Conservation (phyloP, 768 basidiomycete species). For the Leucogyrophana mollusca region DNA sequence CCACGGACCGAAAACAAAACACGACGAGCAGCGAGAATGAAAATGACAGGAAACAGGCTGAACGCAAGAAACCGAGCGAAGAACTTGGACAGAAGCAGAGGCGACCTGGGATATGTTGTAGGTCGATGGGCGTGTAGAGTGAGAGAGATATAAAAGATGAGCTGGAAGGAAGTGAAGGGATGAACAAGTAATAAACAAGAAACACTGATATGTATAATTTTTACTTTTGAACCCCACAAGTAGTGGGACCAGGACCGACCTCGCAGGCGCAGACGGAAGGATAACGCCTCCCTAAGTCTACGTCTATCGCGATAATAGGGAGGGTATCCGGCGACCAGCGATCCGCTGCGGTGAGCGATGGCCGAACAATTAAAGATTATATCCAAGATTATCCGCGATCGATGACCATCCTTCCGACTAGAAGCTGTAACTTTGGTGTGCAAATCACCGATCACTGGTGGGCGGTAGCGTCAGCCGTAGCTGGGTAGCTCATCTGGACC, state of each 20-base stretch:
- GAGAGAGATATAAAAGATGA: conserved; percentile 7
- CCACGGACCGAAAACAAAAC: neutral
- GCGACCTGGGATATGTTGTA: conserved; percentile 34
- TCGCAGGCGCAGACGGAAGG: neutral
- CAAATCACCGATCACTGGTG: neutral
- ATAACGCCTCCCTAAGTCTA: too few species aligned
- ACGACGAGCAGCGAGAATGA: neutral
- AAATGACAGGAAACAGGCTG: neutral
- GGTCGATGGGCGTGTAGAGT: conserved; percentile 12
- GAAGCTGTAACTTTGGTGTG: neutral
- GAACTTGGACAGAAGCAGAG: neutral
- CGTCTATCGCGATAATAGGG: neutral
- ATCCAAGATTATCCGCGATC: neutral
- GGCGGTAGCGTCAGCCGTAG: neutral
- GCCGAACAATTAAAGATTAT: conserved; percentile 4
- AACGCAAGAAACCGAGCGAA: conserved; percentile 1
- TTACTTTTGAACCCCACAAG: conserved; percentile 26
- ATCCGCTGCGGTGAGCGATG: neutral
- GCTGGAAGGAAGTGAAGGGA: neutral
- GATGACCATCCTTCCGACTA: neutral
- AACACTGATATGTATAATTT: conserved; percentile 36
- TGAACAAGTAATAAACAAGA: conserved; percentile 25
- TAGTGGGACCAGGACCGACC: neutral
- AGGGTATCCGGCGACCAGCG: conserved; percentile 16
- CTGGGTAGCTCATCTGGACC: conserved; percentile 21